Base-by-base conservation (phyloP, 2,329 filamentous ascomycete genomes). In the Phyllosticta citriasiana region DNA sequence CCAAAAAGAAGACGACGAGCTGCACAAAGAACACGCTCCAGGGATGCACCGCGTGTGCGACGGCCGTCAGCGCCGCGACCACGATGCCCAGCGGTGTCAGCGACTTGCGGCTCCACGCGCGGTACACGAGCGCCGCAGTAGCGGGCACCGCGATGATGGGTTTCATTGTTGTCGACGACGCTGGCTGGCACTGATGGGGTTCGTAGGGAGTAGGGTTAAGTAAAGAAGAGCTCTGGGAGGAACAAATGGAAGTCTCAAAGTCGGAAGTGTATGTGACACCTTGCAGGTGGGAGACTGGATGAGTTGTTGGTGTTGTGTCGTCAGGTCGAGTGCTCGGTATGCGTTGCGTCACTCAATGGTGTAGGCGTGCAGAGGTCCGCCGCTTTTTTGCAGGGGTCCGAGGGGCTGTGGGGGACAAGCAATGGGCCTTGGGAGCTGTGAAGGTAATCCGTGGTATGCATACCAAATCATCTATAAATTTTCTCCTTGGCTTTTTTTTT, bases 21-120 rank as follows among this genome's bases (percentile, higher is more conserved):
- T 97, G 80, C 27, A 83, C 83, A 76, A 97, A 95, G n/a, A 91
- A 92, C n/a, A 92, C 79, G 63, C 89, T 89, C 87, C 91, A 97
- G 3, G 93, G 93, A 74, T 97, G 92, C n/a, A 92, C 77, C 16
- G 91, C 91, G 73, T 99, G 94, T 10, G 88, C 84, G 54, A 82
- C 73, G 3, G 91, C 92, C 3, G 92, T 96, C 53, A 88, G 68
- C 4, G 80, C 79, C 3, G 93, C 93, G 12, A 84, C 82, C 47
- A 87, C 67, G 67, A 96, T 84, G 63, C 92, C 93, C 6, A 80
- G 76, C 0, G 87, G 84, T 0, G 93, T 97, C 50, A 99, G 82
- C 25, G 88, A 92, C 61, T 75, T 75, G 24, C 70, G 67, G 3
- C 72, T 74, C 65, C 69, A 75, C 8, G 74, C 74, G 50, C 74